These are phyloP conservation scores for Ziziphus jujuba DNA, from an alignment of 306 rosid genomes.

Conservation along the genomic window DNA sequence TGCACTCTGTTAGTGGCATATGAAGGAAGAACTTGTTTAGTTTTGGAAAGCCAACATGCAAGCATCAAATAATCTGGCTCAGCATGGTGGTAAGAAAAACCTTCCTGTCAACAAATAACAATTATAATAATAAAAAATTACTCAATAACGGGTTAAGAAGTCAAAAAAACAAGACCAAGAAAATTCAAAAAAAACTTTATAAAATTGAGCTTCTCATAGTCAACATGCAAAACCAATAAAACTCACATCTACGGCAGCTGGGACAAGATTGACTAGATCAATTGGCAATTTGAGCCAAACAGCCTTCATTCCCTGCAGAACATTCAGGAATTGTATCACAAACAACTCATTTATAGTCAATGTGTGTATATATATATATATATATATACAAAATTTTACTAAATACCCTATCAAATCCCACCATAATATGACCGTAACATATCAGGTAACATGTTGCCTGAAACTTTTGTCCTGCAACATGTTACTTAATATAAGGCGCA, in stretches of 20 bases:
- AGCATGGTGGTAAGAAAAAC: constrained; percentile 90
- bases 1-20: constrained; percentile 83
- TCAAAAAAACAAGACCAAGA: not conserved
- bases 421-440: no score
- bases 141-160: not conserved
- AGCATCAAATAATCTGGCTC: constrained; percentile 85
- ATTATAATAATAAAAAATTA: not conserved
- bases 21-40: constrained; percentile 60
- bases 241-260: constrained; percentile 61
- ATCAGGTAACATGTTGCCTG: no score
- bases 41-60: constrained; percentile 72
- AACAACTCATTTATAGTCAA: no score
- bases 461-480: no score
- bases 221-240: not conserved
- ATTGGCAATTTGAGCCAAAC: constrained; percentile 76
- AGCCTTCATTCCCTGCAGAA: constrained; percentile 64
- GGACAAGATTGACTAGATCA: constrained; percentile 56
- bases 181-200: not conserved
- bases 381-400: no score
- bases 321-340: no score
- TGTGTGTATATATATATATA: no score
- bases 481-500: no score
- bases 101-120: constrained; percentile 39
- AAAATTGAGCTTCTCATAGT: constrained; percentile 1
- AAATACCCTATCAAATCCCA: no score